Evolutionary conservation across 2,329 filamentous ascomycete genomes (phyloP).

Genomic region (Nemania bipapillata): DNA sequence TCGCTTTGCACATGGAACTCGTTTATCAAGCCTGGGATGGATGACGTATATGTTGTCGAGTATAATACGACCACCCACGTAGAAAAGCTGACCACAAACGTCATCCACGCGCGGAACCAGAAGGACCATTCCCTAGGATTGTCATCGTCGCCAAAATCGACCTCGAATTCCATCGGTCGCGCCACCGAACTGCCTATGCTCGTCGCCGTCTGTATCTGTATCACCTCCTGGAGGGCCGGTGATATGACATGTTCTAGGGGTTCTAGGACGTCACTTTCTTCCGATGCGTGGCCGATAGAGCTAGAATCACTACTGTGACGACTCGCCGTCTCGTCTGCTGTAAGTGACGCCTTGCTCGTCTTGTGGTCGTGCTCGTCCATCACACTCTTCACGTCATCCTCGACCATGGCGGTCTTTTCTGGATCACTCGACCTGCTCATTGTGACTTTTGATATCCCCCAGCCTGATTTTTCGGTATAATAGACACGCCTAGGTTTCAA

Average conservation of each 20-base stretch:
- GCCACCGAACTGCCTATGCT: slow-evolving; percentile 58
- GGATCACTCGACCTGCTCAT: slow-evolving; percentile 38
- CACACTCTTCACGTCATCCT: slow-evolving; percentile 20
- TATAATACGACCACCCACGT: slow-evolving; percentile 72
- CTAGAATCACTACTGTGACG: slow-evolving; percentile 37
- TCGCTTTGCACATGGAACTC: slow-evolving; percentile 70
- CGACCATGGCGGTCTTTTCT: slow-evolving; percentile 35
- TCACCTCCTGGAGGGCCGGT: slow-evolving; percentile 55
- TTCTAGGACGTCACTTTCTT: slow-evolving; percentile 44
- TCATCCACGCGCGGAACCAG: slow-evolving; percentile 57
- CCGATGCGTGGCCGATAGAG: slow-evolving; percentile 43
- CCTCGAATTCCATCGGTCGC: slow-evolving; percentile 71
- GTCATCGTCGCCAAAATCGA: slow-evolving; percentile 74
- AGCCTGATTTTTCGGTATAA: neutral
- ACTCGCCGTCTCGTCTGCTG: slow-evolving; percentile 27
- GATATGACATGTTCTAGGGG: slow-evolving; percentile 47
- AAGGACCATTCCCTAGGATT: slow-evolving; percentile 77
- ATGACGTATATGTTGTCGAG: slow-evolving; percentile 81
- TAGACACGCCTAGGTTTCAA: neutral
- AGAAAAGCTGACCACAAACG: slow-evolving; percentile 59
- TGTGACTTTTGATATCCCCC: neutral
- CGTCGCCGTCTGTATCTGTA: slow-evolving; percentile 56
- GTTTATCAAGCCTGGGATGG: slow-evolving; percentile 72
- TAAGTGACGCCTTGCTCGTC: slow-evolving; percentile 30
- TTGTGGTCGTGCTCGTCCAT: slow-evolving; percentile 30